Evolutionary conservation across 257 asterid species (phyloP).

Genomic region (Schizonepeta tenuifolia): DNA sequence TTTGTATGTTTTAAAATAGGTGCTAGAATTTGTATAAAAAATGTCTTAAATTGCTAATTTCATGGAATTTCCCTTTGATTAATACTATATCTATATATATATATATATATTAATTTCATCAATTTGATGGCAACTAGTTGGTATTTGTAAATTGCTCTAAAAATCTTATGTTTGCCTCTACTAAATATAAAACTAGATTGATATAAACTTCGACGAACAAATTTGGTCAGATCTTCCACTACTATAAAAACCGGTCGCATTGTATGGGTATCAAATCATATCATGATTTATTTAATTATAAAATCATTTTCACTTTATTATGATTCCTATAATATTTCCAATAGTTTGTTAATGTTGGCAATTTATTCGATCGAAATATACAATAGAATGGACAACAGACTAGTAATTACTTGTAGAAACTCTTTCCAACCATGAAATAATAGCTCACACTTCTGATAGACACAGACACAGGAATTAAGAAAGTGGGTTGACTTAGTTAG

Average conservation of each 20-base stretch:
- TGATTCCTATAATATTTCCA: background rate
- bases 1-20: too few species aligned
- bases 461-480: too few species aligned
- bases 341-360: background rate
- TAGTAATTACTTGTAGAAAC: too few species aligned
- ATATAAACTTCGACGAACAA: background rate
- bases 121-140: background rate
- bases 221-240: background rate
- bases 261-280: background rate
- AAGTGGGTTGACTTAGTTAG: too few species aligned
- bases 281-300: background rate
- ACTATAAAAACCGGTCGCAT: background rate
- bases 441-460: too few species aligned
- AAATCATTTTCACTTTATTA: background rate
- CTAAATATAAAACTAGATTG: background rate
- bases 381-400: too few species aligned
- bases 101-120: too few species aligned
- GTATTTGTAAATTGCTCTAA: background rate
- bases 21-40: too few species aligned
- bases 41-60: too few species aligned
- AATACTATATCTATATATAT: background rate
- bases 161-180: background rate
- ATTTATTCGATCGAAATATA: too few species aligned
- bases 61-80: too few species aligned
- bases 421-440: too few species aligned